These are phyloP conservation scores for Amoebophrya sp. DNA, from an alignment of 169 alveolate genomes.

Conservation along the genomic window DNA sequence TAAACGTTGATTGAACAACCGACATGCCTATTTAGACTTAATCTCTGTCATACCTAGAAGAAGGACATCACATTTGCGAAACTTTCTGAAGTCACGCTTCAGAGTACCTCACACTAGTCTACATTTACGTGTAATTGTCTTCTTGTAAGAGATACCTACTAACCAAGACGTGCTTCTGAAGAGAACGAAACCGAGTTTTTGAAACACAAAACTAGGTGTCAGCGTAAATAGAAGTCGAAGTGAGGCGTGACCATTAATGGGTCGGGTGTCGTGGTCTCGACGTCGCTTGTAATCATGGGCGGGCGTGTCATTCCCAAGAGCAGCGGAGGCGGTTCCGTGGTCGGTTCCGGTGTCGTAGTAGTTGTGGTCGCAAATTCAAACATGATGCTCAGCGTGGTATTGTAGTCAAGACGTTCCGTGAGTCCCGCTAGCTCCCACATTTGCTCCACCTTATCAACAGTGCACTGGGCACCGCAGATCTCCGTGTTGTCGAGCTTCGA, in stretches of 20 bases:
- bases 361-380: not conserved
- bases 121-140: no score
- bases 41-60: no score
- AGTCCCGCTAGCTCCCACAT: not conserved
- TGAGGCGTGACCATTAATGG: not conserved
- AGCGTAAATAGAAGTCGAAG: not conserved
- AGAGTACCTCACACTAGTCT: no score
- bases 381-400: not conserved
- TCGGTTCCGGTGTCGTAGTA: not conserved
- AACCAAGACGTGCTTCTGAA: no score
- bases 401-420: not conserved
- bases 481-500: not conserved
- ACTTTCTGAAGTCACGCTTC: no score
- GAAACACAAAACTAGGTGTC: no score
- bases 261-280: constrained; percentile 20
- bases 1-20: no score
- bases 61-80: no score
- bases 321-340: constrained; percentile 24
- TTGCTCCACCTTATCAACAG: not conserved
- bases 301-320: not conserved
- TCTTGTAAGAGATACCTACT: no score
- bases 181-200: no score
- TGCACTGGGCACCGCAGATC: not conserved
- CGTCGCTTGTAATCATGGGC: not conserved
- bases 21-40: no score